These are phyloP conservation scores for Garcia nutans DNA, from an alignment of 345 rosid species.

Conservation along the genomic window DNA sequence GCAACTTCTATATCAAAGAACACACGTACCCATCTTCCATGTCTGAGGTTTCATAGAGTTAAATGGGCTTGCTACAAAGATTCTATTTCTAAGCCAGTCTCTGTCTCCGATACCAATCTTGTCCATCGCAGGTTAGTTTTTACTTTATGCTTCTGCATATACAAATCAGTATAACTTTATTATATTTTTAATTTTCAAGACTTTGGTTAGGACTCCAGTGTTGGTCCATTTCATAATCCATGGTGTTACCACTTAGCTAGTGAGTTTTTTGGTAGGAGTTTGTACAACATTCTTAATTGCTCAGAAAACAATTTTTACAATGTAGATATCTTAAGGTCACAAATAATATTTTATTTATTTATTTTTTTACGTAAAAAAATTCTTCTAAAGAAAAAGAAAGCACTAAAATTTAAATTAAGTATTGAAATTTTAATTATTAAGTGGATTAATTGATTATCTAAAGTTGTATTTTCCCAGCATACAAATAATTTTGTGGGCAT, in stretches of 20 bases:
- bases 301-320: neutral
- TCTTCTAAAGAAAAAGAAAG: too few relatives aligned
- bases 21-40: conserved; percentile 9
- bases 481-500: too few relatives aligned
- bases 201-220: neutral
- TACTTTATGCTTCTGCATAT: neutral
- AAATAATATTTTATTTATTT: too few relatives aligned
- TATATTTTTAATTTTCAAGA: too few relatives aligned
- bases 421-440: too few relatives aligned
- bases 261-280: too few relatives aligned
- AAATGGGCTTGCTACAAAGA: conserved; percentile 17
- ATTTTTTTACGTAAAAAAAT: too few relatives aligned
- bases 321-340: neutral
- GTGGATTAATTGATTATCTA: too few relatives aligned
- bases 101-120: conserved; percentile 22
- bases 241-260: neutral
- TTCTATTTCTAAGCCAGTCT: neutral
- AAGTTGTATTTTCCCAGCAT: too few relatives aligned
- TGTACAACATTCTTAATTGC: neutral
- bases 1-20: conserved; percentile 8
- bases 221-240: neutral
- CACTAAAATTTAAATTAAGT: too few relatives aligned
- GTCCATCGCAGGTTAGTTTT: conserved; percentile 44
- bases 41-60: conserved; percentile 15
- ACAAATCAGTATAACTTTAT: too few relatives aligned